Percentiles rank a stretch among this genome's conserved stretches.
These are phyloP conservation scores for Dactylellina haptotyla DNA, from an alignment of 2,329 filamentous ascomycete species.

Conservation along the genomic window DNA sequence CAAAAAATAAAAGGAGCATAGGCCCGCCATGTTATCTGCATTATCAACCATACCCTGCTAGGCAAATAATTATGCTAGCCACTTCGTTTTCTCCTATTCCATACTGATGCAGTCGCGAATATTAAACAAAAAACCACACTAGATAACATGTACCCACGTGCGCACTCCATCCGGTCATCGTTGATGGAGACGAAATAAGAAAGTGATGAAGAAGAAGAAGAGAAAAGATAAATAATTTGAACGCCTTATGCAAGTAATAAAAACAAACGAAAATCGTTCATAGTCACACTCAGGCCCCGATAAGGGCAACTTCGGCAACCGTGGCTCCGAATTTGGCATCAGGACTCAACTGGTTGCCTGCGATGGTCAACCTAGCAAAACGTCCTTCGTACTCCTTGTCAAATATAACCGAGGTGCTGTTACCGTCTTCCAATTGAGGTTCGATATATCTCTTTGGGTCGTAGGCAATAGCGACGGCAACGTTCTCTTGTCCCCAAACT, in stretches of 20 bases:
- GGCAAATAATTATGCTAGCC: too few relatives aligned
- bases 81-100: neutral
- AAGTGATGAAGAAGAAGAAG: neutral
- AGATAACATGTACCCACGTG: neutral
- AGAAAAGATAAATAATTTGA: constrained; percentile 7
- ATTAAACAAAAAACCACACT: too few relatives aligned
- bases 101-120: neutral
- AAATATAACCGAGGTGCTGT: constrained; percentile 50
- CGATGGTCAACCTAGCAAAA: constrained; percentile 45
- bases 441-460: constrained; percentile 50
- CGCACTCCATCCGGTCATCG: neutral
- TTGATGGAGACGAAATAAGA: neutral
- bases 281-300: constrained; percentile 28
- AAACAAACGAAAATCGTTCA: neutral
- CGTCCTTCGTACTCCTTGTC: constrained; percentile 48
- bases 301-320: constrained; percentile 48
- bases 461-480: constrained; percentile 56
- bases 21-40: neutral
- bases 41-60: too few relatives aligned
- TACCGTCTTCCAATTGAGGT: constrained; percentile 40
- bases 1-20: constrained; percentile 12
- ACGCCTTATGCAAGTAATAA: constrained; percentile 28
- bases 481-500: constrained; percentile 56
- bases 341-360: constrained; percentile 38
- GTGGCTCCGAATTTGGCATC: constrained; percentile 36